Conservation (phyloP, 2,329 filamentous ascomycete genomes). For the Talaromyces pinophilus region DNA sequence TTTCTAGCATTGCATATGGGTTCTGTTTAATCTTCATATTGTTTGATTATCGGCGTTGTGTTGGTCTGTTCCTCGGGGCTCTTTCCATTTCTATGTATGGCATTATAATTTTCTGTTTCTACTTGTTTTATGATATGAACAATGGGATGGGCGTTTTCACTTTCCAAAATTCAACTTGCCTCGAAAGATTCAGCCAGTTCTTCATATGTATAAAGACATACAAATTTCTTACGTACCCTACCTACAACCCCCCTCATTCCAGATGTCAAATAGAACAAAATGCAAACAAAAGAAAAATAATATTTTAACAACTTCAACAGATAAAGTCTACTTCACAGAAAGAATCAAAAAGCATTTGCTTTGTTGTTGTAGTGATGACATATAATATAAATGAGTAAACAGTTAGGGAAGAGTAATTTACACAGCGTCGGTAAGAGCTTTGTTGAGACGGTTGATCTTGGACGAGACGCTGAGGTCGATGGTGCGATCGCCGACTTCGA, state of each 20-base stretch:
- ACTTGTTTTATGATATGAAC: background rate
- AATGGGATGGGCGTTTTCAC: background rate
- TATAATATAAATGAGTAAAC: conserved; percentile 7
- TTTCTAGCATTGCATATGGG: conserved; percentile 17
- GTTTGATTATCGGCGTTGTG: background rate
- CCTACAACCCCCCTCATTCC: background rate
- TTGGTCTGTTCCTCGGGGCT: background rate
- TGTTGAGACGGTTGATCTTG: conserved; percentile 98
- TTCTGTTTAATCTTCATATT: background rate
- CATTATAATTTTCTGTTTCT: background rate
- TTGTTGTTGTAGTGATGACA: conserved; percentile 1
- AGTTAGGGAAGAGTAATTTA: conserved; percentile 60
- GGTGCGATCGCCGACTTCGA: conserved; percentile 44
- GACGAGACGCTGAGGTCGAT: conserved; percentile 63
- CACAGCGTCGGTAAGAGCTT: conserved; percentile 93
- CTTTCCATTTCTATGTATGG: background rate
- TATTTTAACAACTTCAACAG: background rate
- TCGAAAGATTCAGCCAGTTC: too few relatives aligned
- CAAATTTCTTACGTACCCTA: background rate
- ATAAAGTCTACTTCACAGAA: conserved; percentile 6
- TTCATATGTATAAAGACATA: too few relatives aligned
- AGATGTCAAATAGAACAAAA: background rate
- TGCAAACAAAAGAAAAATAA: background rate
- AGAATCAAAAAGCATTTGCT: background rate
- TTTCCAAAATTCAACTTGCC: background rate